These are phyloP conservation scores for Solanum aculeatissimum DNA, from an alignment of 305 asterid species.

Conservation along the genomic window DNA sequence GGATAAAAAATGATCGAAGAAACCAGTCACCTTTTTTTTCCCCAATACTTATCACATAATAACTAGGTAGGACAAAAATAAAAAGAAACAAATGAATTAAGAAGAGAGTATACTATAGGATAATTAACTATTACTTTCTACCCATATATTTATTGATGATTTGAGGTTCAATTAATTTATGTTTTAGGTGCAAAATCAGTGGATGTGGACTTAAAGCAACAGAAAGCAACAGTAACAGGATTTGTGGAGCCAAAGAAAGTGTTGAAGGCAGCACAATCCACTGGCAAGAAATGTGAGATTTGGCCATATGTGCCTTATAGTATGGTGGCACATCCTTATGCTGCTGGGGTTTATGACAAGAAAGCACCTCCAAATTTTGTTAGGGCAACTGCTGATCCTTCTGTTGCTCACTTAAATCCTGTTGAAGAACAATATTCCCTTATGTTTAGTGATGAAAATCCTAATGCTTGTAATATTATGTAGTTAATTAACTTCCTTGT, in stretches of 20 bases:
- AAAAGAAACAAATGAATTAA: background rate
- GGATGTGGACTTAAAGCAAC: constrained; percentile 63
- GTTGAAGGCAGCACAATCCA: constrained; percentile 48
- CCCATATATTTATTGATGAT: background rate
- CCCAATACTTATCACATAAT: too few species aligned
- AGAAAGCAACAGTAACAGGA: constrained; percentile 68
- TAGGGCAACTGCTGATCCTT: constrained; percentile 50
- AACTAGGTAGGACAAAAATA: background rate
- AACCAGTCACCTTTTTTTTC: too few species aligned
- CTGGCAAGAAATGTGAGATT: constrained; percentile 52
- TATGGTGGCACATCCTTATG: constrained; percentile 71
- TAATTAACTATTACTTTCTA: too few species aligned
- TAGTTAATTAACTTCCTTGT: background rate
- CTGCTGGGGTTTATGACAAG: constrained; percentile 65
- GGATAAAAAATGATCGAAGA: too few species aligned
- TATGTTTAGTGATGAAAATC: constrained; percentile 80
- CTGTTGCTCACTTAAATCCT: constrained; percentile 53
- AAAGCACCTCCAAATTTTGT: constrained; percentile 71
- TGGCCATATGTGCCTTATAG: constrained; percentile 79
- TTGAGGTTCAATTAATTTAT: background rate
- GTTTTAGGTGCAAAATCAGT: constrained; percentile 58
- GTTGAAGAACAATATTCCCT: constrained; percentile 53
- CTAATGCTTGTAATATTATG: constrained; percentile 65
- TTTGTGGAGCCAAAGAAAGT: constrained; percentile 68
- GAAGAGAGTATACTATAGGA: background rate